A percentile compares a stretch with the other conserved stretches of the same genome.
phyloP scores from a whole-genome alignment of 352 stramenopile genomes.

The Phytopythium delawarense region DNA sequence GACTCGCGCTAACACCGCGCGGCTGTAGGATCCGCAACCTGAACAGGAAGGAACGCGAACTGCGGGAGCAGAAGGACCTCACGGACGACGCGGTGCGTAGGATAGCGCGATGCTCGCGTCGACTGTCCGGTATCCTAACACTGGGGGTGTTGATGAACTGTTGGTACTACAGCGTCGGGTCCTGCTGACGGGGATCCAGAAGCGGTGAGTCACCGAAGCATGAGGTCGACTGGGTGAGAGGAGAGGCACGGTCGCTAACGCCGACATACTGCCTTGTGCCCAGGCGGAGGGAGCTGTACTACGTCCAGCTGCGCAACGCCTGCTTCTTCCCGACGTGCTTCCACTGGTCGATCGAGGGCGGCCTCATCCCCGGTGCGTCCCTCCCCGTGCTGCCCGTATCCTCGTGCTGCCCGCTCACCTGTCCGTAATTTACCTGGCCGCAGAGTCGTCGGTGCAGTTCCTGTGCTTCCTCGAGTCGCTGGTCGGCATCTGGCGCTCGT shows the following conservation, averaged over 20 bases:
- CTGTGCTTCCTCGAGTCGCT: slow-evolving; percentile 65
- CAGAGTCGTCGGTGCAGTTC: slow-evolving; percentile 68
- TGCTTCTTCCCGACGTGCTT: slow-evolving; percentile 76
- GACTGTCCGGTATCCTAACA: background rate
- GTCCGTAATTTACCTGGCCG: background rate
- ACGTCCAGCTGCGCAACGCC: slow-evolving; percentile 75
- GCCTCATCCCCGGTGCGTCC: slow-evolving; percentile 54
- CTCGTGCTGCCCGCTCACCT: background rate
- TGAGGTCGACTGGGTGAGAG: background rate
- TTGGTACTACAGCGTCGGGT: slow-evolving; percentile 21
- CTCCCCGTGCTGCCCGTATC: background rate
- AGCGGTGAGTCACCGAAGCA: slow-evolving; percentile 19
- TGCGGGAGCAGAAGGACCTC: slow-evolving; percentile 44
- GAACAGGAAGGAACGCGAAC: slow-evolving; percentile 51
- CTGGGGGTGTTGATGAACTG: background rate
- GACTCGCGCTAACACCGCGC: background rate
- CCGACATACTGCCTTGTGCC: background rate
- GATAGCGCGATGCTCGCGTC: background rate
- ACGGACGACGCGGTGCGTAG: slow-evolving; percentile 43
- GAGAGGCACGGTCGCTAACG: background rate
- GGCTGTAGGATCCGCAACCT: slow-evolving; percentile 49
- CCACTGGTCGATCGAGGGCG: slow-evolving; percentile 74
- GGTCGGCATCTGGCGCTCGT: slow-evolving; percentile 71
- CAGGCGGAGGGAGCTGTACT: slow-evolving; percentile 73
- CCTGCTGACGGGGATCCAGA: slow-evolving; percentile 42